These are phyloP conservation scores for Narthecium ossifragum DNA, from an alignment of 106 monocot species.

Conservation along the genomic window DNA sequence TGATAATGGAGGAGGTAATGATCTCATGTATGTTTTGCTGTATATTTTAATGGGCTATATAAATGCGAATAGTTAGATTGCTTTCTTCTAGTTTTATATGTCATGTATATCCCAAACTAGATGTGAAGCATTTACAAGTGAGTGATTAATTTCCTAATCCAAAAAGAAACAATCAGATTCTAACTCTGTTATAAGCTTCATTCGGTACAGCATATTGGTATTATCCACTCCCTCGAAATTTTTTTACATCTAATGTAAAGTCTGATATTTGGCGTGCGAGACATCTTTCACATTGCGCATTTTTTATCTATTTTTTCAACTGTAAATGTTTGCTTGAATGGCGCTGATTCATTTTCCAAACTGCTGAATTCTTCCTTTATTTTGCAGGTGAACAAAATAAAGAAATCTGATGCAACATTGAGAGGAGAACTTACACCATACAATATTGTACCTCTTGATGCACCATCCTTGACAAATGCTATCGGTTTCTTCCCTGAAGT, in stretches of 20 bases:
- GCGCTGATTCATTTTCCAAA: no score
- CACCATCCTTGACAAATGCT: slow-evolving; percentile 79
- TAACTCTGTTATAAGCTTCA: neutral
- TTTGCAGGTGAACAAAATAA: slow-evolving; percentile 56
- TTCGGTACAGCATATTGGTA: no score
- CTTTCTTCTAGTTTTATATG: no score
- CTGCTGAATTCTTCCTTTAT: neutral
- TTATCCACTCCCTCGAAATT: no score
- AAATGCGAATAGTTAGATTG: no score
- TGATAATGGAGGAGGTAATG: slow-evolving; percentile 80
- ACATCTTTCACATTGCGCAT: no score
- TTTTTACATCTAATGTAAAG: no score
- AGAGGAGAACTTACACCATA: slow-evolving; percentile 82
- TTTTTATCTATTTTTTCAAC: no score
- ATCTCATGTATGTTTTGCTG: neutral
- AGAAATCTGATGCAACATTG: slow-evolving; percentile 71
- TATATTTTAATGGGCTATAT: neutral
- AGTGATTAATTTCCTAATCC: neutral
- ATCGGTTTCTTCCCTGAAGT: slow-evolving; percentile 93
- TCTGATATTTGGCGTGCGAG: no score
- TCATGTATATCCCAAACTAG: no score
- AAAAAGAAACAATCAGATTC: neutral
- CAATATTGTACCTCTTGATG: slow-evolving; percentile 98
- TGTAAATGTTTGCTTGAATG: no score
- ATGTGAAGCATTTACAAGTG: neutral